Percentiles rank a stretch among this genome's conserved stretches.
Conservation (phyloP, 768 basidiomycete genomes). For the Rubroboletus pulcherrimus region DNA sequence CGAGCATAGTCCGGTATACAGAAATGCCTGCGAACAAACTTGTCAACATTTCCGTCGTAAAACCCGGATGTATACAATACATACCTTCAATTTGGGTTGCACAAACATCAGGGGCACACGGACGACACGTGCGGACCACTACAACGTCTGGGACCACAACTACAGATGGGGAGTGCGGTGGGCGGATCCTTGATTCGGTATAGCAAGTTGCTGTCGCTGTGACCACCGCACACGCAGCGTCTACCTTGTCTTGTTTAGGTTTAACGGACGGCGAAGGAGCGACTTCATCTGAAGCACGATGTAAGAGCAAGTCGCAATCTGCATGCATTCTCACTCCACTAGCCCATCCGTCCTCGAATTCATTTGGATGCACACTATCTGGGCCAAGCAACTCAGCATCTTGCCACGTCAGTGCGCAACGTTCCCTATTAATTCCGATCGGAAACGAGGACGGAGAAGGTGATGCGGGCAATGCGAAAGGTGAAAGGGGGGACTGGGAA, state of each 20-base stretch:
- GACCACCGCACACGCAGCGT: neutral
- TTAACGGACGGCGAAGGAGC: neutral
- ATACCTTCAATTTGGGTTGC: conserved; percentile 70
- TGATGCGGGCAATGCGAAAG: conserved; percentile 9
- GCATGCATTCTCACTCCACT: conserved; percentile 11
- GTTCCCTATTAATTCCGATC: conserved; percentile 1
- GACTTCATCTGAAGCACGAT: conserved; percentile 1
- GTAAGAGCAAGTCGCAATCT: conserved; percentile 7
- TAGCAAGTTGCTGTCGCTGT: conserved; percentile 5
- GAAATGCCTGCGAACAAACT: conserved; percentile 52
- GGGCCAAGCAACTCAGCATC: conserved; percentile 46
- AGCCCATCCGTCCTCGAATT: conserved; percentile 40
- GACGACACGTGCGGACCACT: conserved; percentile 62
- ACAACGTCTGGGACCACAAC: conserved; percentile 32
- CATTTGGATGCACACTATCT: conserved; percentile 40
- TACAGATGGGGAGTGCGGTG: conserved; percentile 1
- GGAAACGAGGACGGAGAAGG: conserved; percentile 10
- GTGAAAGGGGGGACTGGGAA: conserved; percentile 11
- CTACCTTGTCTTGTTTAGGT: conserved; percentile 1
- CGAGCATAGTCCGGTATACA: conserved; percentile 68
- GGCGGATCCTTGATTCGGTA: neutral
- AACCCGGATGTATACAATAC: conserved; percentile 13
- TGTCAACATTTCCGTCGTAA: conserved; percentile 6
- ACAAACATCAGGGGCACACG: conserved; percentile 57
- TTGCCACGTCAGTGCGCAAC: conserved; percentile 36